Conservation (phyloP, 768 basidiomycete species). For the Lentinula boryana region DNA sequence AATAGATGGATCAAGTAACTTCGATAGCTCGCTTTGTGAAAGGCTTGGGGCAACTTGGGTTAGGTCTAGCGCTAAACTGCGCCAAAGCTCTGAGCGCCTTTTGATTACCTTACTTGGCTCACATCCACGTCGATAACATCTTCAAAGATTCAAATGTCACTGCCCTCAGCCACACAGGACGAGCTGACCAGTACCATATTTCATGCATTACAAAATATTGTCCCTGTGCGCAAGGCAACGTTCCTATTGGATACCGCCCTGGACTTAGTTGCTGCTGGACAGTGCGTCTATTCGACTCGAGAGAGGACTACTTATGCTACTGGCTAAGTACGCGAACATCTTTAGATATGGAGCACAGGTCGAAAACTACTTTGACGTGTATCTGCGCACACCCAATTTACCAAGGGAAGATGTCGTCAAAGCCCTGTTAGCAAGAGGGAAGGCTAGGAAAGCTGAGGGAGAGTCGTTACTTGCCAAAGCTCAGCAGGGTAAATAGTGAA, state of each 20-base stretch:
- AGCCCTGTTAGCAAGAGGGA: slow-evolving; percentile 54
- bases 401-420: slow-evolving; percentile 42
- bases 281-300: slow-evolving; percentile 26
- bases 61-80: neutral
- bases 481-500: slow-evolving; percentile 42
- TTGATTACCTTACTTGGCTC: neutral
- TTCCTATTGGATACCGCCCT: slow-evolving; percentile 46
- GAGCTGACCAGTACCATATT: slow-evolving; percentile 47
- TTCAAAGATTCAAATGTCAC: neutral
- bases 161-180: slow-evolving; percentile 25
- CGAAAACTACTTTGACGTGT: slow-evolving; percentile 62
- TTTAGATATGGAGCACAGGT: slow-evolving; percentile 57
- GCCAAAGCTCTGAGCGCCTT: neutral
- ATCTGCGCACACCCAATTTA: slow-evolving; percentile 54
- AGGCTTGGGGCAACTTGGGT: neutral
- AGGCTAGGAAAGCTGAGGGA: slow-evolving; percentile 49
- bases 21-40: neutral
- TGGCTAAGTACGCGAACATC: slow-evolving; percentile 1
- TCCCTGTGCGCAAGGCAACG: slow-evolving; percentile 37
- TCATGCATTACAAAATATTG: slow-evolving; percentile 41
- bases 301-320: neutral
- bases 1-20: neutral
- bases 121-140: slow-evolving; percentile 3
- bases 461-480: slow-evolving; percentile 52
- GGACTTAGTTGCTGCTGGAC: slow-evolving; percentile 41